Conservation (phyloP, 1,284 basidiomycete species). For the Naganishia cerealis region DNA sequence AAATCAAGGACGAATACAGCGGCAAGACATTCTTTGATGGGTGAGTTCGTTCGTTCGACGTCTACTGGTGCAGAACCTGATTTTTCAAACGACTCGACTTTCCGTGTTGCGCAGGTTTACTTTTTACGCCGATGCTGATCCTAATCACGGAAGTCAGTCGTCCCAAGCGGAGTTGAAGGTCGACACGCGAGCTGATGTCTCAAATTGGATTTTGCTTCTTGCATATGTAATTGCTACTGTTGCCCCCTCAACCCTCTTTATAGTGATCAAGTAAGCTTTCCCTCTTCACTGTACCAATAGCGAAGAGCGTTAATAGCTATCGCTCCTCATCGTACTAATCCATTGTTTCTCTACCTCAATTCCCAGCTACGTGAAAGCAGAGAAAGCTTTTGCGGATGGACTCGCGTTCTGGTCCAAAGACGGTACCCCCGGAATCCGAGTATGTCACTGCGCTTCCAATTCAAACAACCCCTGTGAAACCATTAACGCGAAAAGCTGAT, state of each 20-base stretch:
- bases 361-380: constrained; percentile 39
- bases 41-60: constrained; percentile 37
- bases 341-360: neutral
- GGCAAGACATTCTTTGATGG: constrained; percentile 50
- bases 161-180: neutral
- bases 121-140: constrained; percentile 45
- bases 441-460: constrained; percentile 29
- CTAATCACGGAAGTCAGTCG: constrained; percentile 47
- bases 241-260: neutral
- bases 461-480: neutral
- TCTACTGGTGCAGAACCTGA: neutral
- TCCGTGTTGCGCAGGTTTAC: constrained; percentile 39
- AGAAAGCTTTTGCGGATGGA: constrained; percentile 38
- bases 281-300: neutral
- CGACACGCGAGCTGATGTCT: neutral
- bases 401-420: constrained; percentile 44
- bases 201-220: no score
- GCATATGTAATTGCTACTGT: no score
- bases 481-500: no score
- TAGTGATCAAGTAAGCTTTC: constrained; percentile 39
- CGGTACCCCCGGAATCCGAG: constrained; percentile 44
- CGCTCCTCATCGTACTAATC: no score
- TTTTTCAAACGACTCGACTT: neutral
- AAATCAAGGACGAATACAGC: constrained; percentile 44
- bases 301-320: no score